phyloP scores from a whole-genome alignment of 345 rosid genomes.

The Populus pruinosa region DNA sequence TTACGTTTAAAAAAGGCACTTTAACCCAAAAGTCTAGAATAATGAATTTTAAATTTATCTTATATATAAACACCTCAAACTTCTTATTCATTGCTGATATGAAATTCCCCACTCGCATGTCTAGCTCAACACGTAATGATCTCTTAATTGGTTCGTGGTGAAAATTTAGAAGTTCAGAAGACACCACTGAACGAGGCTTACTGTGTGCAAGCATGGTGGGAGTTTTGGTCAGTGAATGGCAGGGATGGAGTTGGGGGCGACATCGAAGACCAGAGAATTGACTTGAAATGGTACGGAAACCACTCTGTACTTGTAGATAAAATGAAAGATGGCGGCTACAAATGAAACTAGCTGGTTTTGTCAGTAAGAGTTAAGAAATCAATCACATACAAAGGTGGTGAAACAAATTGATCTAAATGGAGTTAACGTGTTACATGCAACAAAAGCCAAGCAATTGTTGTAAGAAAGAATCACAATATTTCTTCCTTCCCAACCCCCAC shows the following conservation, averaged over 20 bases:
- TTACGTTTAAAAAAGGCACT: no score
- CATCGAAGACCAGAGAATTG: neutral
- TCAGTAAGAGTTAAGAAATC: conserved; percentile 17
- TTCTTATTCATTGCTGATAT: no score
- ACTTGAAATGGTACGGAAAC: neutral
- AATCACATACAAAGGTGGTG: conserved; percentile 8
- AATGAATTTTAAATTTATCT: no score
- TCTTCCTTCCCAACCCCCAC: conserved; percentile 23
- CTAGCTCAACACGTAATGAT: neutral
- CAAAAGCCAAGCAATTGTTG: conserved; percentile 19
- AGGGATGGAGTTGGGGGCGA: neutral
- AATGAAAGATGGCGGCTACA: neutral
- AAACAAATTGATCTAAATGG: conserved; percentile 25
- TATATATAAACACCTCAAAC: no score
- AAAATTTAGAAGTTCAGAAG: neutral
- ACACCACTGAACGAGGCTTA: neutral
- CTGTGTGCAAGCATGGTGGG: neutral
- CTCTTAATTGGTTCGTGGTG: neutral
- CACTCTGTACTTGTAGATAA: neutral
- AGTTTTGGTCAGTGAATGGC: neutral
- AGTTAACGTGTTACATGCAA: conserved; percentile 11
- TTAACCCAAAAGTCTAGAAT: no score
- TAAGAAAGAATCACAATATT: conserved; percentile 31
- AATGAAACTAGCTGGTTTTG: conserved; percentile 14
- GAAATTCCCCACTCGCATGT: no score